phyloP scores from a whole-genome alignment of 768 basidiomycete genomes.

The Pilatotrama ljubarskyi region DNA sequence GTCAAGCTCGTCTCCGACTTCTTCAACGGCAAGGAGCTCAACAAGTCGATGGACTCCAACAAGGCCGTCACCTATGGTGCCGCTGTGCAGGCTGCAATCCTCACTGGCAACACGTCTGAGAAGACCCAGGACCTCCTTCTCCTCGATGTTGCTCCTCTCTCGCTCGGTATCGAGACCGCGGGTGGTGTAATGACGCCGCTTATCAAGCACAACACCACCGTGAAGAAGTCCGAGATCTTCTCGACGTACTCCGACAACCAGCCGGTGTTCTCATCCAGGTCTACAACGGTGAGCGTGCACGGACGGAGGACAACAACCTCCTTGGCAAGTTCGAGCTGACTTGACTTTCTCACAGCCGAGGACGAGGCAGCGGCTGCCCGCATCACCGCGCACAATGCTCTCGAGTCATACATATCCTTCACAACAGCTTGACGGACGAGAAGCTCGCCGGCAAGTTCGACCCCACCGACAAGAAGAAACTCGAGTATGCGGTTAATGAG shows the following conservation, averaged over 20 bases:
- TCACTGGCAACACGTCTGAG: constrained; percentile 97
- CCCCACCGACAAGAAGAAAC: constrained; percentile 78
- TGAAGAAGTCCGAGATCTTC: constrained; percentile 98
- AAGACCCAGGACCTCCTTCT: constrained; percentile 96
- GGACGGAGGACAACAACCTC: constrained; percentile 98
- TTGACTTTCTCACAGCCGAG: constrained; percentile 51
- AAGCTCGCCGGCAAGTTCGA: constrained; percentile 89
- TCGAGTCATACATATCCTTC: constrained; percentile 96
- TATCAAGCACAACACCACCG: constrained; percentile 98
- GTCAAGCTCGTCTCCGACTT: constrained; percentile 98
- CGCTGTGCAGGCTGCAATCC: constrained; percentile 96
- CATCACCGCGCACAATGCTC: constrained; percentile 84
- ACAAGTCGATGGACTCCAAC: constrained; percentile 99
- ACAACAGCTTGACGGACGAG: constrained; percentile 84
- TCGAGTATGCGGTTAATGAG: constrained; percentile 79
- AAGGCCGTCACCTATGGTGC: constrained; percentile 99
- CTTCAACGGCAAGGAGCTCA: constrained; percentile 98
- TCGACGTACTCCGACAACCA: constrained; percentile 99
- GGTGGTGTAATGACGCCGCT: constrained; percentile 99
- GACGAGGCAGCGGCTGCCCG: constrained; percentile 85
- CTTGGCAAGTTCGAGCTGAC: constrained; percentile 93
- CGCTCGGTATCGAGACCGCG: constrained; percentile 95
- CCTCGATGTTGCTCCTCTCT: constrained; percentile 89
- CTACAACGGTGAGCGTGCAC: constrained; percentile 96
- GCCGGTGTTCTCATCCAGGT: constrained; percentile 97